Evolutionary conservation across 2,329 filamentous ascomycete species (phyloP).

Genomic region (Plectosphaerella cucumerina): DNA sequence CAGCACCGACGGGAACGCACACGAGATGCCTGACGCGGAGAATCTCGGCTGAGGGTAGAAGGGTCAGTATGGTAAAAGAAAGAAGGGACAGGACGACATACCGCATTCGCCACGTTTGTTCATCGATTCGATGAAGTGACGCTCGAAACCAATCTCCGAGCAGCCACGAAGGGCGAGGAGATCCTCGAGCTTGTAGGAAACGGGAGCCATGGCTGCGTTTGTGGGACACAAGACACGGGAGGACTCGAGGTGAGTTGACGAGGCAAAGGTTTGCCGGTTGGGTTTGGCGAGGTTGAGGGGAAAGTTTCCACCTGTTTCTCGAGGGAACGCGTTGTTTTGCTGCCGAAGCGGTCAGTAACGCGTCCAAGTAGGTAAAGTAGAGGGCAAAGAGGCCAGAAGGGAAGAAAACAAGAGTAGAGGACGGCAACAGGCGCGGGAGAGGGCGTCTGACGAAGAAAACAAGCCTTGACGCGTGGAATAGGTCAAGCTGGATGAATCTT

Average conservation of each 20-base stretch:
- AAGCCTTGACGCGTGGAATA: too few relatives aligned
- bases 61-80: not conserved
- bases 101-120: conserved; percentile 3
- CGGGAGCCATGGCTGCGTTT: conserved; percentile 5
- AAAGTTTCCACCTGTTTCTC: not conserved
- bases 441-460: too few relatives aligned
- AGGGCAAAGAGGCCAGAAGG: not conserved
- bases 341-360: not conserved
- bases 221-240: conserved; percentile 2
- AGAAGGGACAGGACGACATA: not conserved
- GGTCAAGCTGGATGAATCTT: not conserved
- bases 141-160: conserved; percentile 3
- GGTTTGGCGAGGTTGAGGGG: not conserved
- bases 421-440: too few relatives aligned
- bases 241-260: not conserved
- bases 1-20: not conserved
- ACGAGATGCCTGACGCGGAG: conserved; percentile 3
- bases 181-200: conserved; percentile 5
- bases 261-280: not conserved
- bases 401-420: not conserved
- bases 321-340: not conserved
- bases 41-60: conserved; percentile 6
- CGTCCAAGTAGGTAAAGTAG: not conserved
- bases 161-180: conserved; percentile 8
- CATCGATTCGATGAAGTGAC: conserved; percentile 5